phyloP scores from a whole-genome alignment of 768 basidiomycete species.

The Pulveroboletus sp. region DNA sequence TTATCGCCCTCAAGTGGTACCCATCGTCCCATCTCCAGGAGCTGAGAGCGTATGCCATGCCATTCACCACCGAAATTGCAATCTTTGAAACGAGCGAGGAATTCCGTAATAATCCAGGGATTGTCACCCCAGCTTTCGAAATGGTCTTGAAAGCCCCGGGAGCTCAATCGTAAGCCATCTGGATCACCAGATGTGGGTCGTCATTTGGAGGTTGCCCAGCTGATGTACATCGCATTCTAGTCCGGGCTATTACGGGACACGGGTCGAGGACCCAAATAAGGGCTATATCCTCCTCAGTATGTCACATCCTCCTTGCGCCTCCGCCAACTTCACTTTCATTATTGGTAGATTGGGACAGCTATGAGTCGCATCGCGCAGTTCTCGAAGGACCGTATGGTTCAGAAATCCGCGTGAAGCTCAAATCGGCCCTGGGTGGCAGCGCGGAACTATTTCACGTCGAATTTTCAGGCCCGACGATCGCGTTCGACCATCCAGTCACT shows the following conservation, averaged over 20 bases:
- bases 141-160: slow-evolving; percentile 11
- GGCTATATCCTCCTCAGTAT: slow-evolving; percentile 17
- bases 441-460: slow-evolving; percentile 19
- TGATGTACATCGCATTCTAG: slow-evolving; percentile 5
- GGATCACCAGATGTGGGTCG: neutral
- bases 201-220: neutral
- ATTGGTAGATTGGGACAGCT: slow-evolving; percentile 25
- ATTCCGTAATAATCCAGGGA: slow-evolving; percentile 2
- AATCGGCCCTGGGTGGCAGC: slow-evolving; percentile 2
- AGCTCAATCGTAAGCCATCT: slow-evolving; percentile 9
- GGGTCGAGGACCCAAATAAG: slow-evolving; percentile 14
- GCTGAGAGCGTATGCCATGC: slow-evolving; percentile 3
- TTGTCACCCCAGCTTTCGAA: slow-evolving; percentile 4
- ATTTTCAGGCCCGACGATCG: slow-evolving; percentile 15
- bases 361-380: slow-evolving; percentile 15
- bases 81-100: slow-evolving; percentile 14
- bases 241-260: slow-evolving; percentile 17
- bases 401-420: slow-evolving; percentile 1
- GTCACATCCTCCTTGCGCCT: neutral
- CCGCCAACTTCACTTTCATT: neutral
- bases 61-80: slow-evolving; percentile 21
- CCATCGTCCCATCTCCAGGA: neutral
- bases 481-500: slow-evolving; percentile 23
- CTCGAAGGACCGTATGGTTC: slow-evolving; percentile 4
- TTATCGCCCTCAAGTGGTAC: too few relatives aligned